A percentile compares a stretch with the other conserved stretches of the same genome.
These are phyloP conservation scores for Penicillium sp. DNA, from an alignment of 2,329 filamentous ascomycete genomes.

Conservation along the genomic window DNA sequence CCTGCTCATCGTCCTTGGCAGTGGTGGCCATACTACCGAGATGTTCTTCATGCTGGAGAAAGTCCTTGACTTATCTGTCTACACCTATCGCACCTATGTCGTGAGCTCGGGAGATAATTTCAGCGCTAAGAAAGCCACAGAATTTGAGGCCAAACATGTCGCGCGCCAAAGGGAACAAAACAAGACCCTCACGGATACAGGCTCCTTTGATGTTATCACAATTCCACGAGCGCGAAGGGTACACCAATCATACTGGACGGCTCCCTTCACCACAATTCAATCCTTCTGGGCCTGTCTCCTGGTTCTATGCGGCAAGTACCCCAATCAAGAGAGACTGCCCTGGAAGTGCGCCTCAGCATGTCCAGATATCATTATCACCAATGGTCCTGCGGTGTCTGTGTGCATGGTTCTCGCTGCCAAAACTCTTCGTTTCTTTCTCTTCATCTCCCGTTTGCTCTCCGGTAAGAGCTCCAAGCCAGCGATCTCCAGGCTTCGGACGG, in stretches of 20 bases:
- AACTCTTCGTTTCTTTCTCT: conserved; percentile 56
- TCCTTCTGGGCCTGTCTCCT: conserved; percentile 66
- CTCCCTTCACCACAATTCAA: conserved; percentile 66
- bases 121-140: conserved; percentile 63
- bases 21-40: conserved; percentile 91
- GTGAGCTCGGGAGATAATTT: conserved; percentile 74
- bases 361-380: conserved; percentile 78
- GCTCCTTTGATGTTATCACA: conserved; percentile 47
- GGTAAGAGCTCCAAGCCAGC: conserved; percentile 11
- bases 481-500: conserved; percentile 58
- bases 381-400: conserved; percentile 86
- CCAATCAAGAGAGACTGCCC: conserved; percentile 30
- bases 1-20: conserved; percentile 81
- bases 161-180: conserved; percentile 12
- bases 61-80: conserved; percentile 30
- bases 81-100: conserved; percentile 74
- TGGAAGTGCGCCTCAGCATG: conserved; percentile 41
- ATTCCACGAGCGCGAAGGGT: conserved; percentile 78
- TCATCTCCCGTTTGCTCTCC: conserved; percentile 10
- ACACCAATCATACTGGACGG: conserved; percentile 75
- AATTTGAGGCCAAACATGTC: conserved; percentile 58
- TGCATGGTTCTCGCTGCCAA: conserved; percentile 65
- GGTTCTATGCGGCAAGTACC: conserved; percentile 50
- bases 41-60: conserved; percentile 81
- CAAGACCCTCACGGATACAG: conserved; percentile 49